Conservation (phyloP, 208 protist genomes). For the Wallacemonas sp. region DNA sequence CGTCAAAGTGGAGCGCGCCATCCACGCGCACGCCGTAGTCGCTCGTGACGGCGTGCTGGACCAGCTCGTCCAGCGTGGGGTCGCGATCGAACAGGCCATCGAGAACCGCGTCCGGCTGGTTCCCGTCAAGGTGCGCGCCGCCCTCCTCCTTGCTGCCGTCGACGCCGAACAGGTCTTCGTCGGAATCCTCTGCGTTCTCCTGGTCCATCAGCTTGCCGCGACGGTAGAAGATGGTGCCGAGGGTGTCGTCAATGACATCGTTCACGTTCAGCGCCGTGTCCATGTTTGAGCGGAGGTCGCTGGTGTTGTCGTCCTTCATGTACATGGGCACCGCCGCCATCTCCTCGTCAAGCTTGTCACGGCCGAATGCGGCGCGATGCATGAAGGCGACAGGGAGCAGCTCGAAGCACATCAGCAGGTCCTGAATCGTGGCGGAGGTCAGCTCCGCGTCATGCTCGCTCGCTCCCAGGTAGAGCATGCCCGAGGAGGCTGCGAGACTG, state of each 20-base stretch:
- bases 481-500: slow-evolving; percentile 41
- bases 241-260: slow-evolving; percentile 81
- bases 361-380: slow-evolving; percentile 78
- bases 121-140: not conserved
- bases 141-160: slow-evolving; percentile 20
- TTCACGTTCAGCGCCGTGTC: slow-evolving; percentile 76
- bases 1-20: slow-evolving; percentile 73
- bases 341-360: slow-evolving; percentile 72
- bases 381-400: slow-evolving; percentile 79
- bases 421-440: slow-evolving; percentile 63
- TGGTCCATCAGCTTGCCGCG: slow-evolving; percentile 78
- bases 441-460: slow-evolving; percentile 43
- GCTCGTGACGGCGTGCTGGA: slow-evolving; percentile 65
- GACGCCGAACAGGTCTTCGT: slow-evolving; percentile 21
- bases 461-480: slow-evolving; percentile 53
- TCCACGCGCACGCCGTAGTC: slow-evolving; percentile 74
- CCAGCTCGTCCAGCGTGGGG: slow-evolving; percentile 74
- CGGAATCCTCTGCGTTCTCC: slow-evolving; percentile 54
- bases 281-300: slow-evolving; percentile 66
- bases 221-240: slow-evolving; percentile 85
- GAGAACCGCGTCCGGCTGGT: not conserved
- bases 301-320: slow-evolving; percentile 73
- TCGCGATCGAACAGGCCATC: slow-evolving; percentile 46
- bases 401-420: slow-evolving; percentile 89
- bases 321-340: slow-evolving; percentile 80